Percentiles rank a stretch among this genome's conserved stretches.
These are phyloP conservation scores for Coleophoma crateriformis DNA, from an alignment of 2,329 filamentous ascomycete genomes.

Conservation along the genomic window DNA sequence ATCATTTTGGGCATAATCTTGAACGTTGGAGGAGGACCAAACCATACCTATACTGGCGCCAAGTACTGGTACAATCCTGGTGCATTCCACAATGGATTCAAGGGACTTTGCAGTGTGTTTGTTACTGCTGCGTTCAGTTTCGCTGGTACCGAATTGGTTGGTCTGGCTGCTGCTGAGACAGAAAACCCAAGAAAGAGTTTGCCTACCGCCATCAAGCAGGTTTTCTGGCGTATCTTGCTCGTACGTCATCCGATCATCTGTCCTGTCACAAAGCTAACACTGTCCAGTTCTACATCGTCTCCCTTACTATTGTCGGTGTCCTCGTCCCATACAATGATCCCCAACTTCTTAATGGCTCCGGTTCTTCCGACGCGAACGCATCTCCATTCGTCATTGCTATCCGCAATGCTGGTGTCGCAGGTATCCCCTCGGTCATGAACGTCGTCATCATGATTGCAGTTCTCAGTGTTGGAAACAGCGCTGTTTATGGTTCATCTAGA, in stretches of 20 bases:
- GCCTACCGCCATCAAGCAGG: slow-evolving; percentile 33
- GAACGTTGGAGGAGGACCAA: slow-evolving; percentile 46
- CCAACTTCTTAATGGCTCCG: slow-evolving; percentile 20
- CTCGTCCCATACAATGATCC: slow-evolving; percentile 27
- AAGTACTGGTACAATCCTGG: slow-evolving; percentile 53
- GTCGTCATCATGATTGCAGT: slow-evolving; percentile 44
- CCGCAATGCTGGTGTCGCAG: slow-evolving; percentile 38
- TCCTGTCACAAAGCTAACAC: too few relatives aligned
- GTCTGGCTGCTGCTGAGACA: slow-evolving; percentile 52
- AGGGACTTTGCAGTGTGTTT: slow-evolving; percentile 56
- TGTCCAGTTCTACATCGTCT: slow-evolving; percentile 32
- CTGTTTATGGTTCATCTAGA: slow-evolving; percentile 41
- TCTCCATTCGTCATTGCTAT: slow-evolving; percentile 40
- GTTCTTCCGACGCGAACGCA: slow-evolving; percentile 28
- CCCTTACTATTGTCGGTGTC: slow-evolving; percentile 33
- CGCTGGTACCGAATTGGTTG: slow-evolving; percentile 54
- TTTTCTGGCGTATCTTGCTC: slow-evolving; percentile 37
- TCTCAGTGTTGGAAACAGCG: slow-evolving; percentile 45
- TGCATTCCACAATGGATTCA: slow-evolving; percentile 51
- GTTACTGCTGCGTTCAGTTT: slow-evolving; percentile 58
- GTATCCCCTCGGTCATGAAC: slow-evolving; percentile 44
- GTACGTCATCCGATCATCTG: neutral
- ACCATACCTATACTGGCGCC: slow-evolving; percentile 55
- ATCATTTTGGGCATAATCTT: slow-evolving; percentile 59
- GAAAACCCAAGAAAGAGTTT: slow-evolving; percentile 44